Evolutionary conservation across 2,329 filamentous ascomycete species (phyloP), one percentile per base, ranked within the genome.

Genomic region (Alternaria dauci): DNA sequence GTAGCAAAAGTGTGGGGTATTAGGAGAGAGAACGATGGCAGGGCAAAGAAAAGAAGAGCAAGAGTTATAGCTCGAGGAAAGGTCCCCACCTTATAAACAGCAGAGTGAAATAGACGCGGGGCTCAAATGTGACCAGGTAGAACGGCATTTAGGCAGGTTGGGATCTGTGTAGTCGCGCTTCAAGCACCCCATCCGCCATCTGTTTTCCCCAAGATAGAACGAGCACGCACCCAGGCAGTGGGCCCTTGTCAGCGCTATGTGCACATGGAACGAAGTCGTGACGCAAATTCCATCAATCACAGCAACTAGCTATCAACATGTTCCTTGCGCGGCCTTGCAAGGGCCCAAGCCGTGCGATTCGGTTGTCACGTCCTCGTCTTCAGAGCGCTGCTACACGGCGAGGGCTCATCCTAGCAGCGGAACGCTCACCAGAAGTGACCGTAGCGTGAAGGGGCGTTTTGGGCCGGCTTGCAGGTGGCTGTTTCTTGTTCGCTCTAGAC

Each of bases 201-300:
- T 42, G 23, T 41, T 32, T 32, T 57, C 25, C 36, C 52, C 25
- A 52, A 34, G 52, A 34, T 30, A 38, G 26, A 36, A 8, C 54
- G 48, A 41, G 38, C 48, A 28, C 41, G 59, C 58, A 52, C 58
- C 63, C 62, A 58, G 63, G 42, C 47, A 55, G 51, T 56, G 55
- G 53, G 39, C 57, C 58, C 20, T 14, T 25, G 46, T 50, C 46
- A 26, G 46, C 46, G 46, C 30, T 50, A 50, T 50, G 32, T 26
- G 30, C 46, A 36, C 32, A 50, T 38, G 46, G 32, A 38, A 50
- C 30, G 46, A 48, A 48, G 34, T 18, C 20, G 32, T 16, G 34
- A 41, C 28, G 18, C 42, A 48, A 42, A 58, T 69, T 71, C 69
- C 69, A 67, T 67, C 69, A 65, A 71, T 71, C 68, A 70, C 67